Evolutionary conservation across 2,329 filamentous ascomycete genomes (phyloP).

Genomic region (Cercospora zeina): DNA sequence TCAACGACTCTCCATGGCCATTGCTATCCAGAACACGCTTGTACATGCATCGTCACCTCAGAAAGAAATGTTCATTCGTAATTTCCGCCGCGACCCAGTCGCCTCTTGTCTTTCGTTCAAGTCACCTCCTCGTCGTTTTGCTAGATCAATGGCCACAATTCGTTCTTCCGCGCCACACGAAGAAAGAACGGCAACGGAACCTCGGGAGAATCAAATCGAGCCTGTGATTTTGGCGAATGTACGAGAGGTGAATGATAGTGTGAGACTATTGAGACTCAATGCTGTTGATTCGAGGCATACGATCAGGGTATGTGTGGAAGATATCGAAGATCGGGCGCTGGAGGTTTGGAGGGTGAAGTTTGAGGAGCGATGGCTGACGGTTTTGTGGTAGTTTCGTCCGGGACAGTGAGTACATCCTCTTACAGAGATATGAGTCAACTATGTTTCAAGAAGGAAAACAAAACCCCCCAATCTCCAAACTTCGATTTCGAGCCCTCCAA

Average conservation of each 20-base stretch:
- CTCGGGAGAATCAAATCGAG: slow-evolving; percentile 66
- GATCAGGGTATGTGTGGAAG: slow-evolving; percentile 33
- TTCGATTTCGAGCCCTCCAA: not conserved
- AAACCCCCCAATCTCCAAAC: not conserved
- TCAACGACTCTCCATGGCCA: not conserved
- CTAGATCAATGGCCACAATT: slow-evolving; percentile 38
- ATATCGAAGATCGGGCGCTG: not conserved
- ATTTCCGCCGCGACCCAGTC: too few species aligned
- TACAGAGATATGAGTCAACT: not conserved
- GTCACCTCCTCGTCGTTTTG: too few species aligned
- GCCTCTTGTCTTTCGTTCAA: not conserved
- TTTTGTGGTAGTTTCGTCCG: not conserved
- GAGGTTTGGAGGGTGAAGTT: too few species aligned
- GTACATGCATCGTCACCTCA: not conserved
- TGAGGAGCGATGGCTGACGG: slow-evolving; percentile 25
- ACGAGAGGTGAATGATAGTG: slow-evolving; percentile 63
- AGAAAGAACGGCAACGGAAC: slow-evolving; percentile 72
- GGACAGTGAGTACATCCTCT: slow-evolving; percentile 8
- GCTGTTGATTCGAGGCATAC: slow-evolving; percentile 51
- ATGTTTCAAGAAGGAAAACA: not conserved
- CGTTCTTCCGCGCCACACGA: slow-evolving; percentile 54
- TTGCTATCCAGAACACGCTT: not conserved
- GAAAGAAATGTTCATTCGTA: not conserved
- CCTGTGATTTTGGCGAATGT: slow-evolving; percentile 62
- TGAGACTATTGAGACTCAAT: slow-evolving; percentile 67